Base-by-base conservation (phyloP, 305 asterid genomes). In the Lippia alba region DNA sequence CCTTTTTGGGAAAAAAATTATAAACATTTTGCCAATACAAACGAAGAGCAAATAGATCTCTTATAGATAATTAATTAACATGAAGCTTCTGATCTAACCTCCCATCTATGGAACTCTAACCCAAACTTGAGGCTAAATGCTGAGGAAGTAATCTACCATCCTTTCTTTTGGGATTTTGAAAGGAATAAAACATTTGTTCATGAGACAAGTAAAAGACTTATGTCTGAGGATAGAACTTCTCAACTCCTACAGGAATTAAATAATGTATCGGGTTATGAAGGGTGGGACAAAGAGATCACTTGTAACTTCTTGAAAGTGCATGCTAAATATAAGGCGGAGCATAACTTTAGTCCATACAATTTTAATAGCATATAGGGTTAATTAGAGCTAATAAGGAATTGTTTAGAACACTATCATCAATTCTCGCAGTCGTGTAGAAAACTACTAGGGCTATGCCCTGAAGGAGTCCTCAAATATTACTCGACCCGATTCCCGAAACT, bases 81-180 rank as follows among this genome's bases (percentile, higher is more conserved):
- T 0, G 98, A 92, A 83, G 98, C 89, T 48, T 72, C 80, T 15
- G 90, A 88, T 79, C 90, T 92, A 64, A 78, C 90, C 73, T 83
- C 89, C 56, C 75, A 65, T 32, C 96, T 92, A 57, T 81, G 90
- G 12, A 86, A 88, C 72, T 86, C 90, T 15, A 74, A 70, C 39
- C 96, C 97, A 36, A 73, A 80, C 63, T 76, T 80, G 61, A 90
- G 98, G 98, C 97, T 96, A 49, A 90, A 62, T 82, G 89, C 96
- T 16, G 12, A 44, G 30, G 93, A 88, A 68, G 84, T 87, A 61
- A 50, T 77, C 69, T 66, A 76, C 39, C 97, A 90, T 74, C 96
- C 98, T 11, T 70, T 92, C 16, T 92, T 89, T 77, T 92, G 98
- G 98, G 75, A 80, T 58, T 72, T 95, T 0, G 97, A 92, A 76